Evolutionary conservation across 2,329 filamentous ascomycete genomes (phyloP), one percentile per base, ranked within the genome.

Genomic region (Colletotrichum sp.): DNA sequence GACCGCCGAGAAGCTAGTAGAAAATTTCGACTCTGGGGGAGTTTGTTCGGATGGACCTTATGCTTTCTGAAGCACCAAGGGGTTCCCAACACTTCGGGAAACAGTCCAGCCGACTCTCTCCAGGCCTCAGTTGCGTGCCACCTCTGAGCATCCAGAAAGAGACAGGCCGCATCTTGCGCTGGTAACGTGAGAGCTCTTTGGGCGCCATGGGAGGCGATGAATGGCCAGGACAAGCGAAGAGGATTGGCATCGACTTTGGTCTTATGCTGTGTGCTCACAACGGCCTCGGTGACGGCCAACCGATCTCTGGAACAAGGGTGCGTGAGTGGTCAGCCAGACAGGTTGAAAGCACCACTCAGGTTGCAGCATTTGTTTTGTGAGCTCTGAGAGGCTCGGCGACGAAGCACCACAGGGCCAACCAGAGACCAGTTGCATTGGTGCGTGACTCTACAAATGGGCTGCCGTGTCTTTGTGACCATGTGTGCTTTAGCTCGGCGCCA

Each of bases 381-480:
- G 52, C 67, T 49, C 49, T 77, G 75, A 77, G 66, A 77, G 75
- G 75, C 21, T 75, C 60, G 30, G 24, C n/a, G 65, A 66, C 36
- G 16, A 34, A 8, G 30, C 65, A 15, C 62, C 60, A 71, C 30
- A 21, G 16, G 34, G 28, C 65, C 71, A 69, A 68, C 62, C 75
- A 75, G 60, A 60, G 36, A 34, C 59, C 75, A 24, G 39, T 26
- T 75, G 65, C 26, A 49, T 21, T 49, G 24, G 21, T 60, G 28
- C 36, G 44, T 28, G 24, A 63, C 21, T 30, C 8, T 55, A 6
- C 57, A 34, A 63, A 55, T 63, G 32, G 49, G 28, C 36, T 24
- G 26, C 34, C 62, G 49, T 62, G 60, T 52, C 21, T 18, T 15
- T 16, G 26, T 21, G 30, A 63, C 44, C 13, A 36, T 64, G 24